Evolutionary conservation across 441 rosid genomes (phyloP).

Genomic region (Croton setiger): DNA sequence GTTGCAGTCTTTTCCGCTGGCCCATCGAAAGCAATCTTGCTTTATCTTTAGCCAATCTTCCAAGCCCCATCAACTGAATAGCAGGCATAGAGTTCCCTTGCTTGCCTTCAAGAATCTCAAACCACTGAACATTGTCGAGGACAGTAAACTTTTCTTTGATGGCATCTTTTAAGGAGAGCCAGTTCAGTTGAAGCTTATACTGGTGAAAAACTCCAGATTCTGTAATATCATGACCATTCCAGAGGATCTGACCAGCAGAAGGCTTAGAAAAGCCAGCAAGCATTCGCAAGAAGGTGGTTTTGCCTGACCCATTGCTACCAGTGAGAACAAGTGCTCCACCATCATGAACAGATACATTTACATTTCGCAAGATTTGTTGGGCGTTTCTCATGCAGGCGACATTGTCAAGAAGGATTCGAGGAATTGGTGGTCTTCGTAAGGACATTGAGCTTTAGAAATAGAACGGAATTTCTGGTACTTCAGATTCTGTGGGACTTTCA

Average conservation of each 20-base stretch:
- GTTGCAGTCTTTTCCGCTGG: constrained; percentile 69
- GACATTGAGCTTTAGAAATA: no score
- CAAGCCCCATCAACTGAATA: constrained; percentile 78
- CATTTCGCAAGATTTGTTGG: constrained; percentile 67
- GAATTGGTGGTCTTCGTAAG: constrained; percentile 66
- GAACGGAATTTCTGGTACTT: no score
- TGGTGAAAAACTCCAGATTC: constrained; percentile 82
- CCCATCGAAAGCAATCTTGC: constrained; percentile 90
- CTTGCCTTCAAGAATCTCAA: constrained; percentile 66
- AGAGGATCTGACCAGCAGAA: constrained; percentile 76
- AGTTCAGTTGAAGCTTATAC: constrained; percentile 85
- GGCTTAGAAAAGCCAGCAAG: constrained; percentile 80
- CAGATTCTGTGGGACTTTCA: no score
- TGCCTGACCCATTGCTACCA: constrained; percentile 75
- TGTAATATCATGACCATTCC: constrained; percentile 84
- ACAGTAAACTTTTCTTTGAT: constrained; percentile 65
- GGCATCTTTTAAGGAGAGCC: constrained; percentile 90
- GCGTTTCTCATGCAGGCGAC: constrained; percentile 94
- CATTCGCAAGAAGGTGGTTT: constrained; percentile 75
- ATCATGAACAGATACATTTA: constrained; percentile 62
- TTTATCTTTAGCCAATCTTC: constrained; percentile 68
- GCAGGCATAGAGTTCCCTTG: constrained; percentile 71
- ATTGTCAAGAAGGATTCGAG: constrained; percentile 68
- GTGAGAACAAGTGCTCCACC: constrained; percentile 78
- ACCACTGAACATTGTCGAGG: constrained; percentile 72